A percentile compares a stretch with the other conserved stretches of the same genome.
Conservation (phyloP, 192 early-diverging fungal species). For the Phycomyces blakesleeanus region DNA sequence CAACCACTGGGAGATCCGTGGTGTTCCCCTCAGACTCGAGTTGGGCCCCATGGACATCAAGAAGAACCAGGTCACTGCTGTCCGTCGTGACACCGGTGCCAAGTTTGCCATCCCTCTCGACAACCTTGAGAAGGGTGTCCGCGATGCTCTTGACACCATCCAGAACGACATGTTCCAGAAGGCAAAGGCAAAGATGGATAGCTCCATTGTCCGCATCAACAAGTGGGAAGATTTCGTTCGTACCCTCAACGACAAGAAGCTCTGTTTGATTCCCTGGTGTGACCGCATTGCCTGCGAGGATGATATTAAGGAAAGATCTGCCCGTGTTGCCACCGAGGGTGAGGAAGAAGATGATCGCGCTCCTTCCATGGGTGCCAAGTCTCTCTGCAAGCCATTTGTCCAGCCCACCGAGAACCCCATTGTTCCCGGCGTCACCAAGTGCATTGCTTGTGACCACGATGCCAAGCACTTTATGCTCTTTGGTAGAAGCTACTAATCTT, state of each 20-base stretch:
- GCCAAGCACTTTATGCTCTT: constrained; percentile 81
- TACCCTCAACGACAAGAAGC: constrained; percentile 80
- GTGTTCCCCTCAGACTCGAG: constrained; percentile 95
- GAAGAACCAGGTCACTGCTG: constrained; percentile 70
- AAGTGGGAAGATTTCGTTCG: constrained; percentile 95
- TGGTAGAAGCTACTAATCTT: constrained; percentile 75
- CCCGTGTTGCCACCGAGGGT: constrained; percentile 50
- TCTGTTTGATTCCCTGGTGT: constrained; percentile 94
- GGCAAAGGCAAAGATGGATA: constrained; percentile 76
- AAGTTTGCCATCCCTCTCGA: constrained; percentile 59
- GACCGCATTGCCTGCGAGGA: constrained; percentile 90
- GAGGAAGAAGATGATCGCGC: constrained; percentile 94
- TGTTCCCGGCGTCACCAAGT: constrained; percentile 83
- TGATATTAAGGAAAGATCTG: constrained; percentile 89
- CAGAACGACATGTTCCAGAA: constrained; percentile 88
- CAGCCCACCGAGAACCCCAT: constrained; percentile 87
- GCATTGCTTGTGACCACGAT: constrained; percentile 70
- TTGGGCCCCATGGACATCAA: constrained; percentile 93
- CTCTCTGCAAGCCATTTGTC: constrained; percentile 92
- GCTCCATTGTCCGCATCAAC: constrained; percentile 69
- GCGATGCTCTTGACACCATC: constrained; percentile 66
- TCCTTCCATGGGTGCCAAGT: constrained; percentile 99
- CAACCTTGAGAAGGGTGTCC: constrained; percentile 55
- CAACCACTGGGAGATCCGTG: constrained; percentile 97
- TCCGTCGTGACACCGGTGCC: constrained; percentile 78